Conservation (phyloP, 306 rosid genomes). For the Astragalus membranaceus region DNA sequence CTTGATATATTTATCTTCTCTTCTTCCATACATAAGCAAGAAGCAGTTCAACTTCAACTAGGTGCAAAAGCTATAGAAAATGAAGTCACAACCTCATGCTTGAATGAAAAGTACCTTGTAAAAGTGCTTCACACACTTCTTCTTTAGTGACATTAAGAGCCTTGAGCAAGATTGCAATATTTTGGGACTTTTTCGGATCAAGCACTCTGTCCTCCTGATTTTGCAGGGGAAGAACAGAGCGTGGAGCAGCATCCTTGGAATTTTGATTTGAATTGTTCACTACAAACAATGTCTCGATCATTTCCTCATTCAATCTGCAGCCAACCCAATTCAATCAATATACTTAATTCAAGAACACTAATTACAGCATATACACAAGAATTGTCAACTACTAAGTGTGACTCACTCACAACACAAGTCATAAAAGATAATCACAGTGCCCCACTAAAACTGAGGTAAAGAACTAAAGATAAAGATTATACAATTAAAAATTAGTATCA, state of each 20-base stretch:
- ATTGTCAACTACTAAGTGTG: not conserved
- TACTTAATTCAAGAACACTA: constrained; percentile 21
- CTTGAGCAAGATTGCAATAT: constrained; percentile 79
- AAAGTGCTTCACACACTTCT: constrained; percentile 83
- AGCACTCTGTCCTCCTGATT: constrained; percentile 73
- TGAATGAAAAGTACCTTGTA: constrained; percentile 54
- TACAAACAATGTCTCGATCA: constrained; percentile 77
- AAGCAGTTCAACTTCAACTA: not conserved
- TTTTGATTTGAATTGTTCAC: constrained; percentile 43
- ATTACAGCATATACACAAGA: not conserved
- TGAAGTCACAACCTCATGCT: not conserved
- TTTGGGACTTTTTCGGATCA: constrained; percentile 93
- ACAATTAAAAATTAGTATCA: not conserved
- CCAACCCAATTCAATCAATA: constrained; percentile 23
- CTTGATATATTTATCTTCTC: too few species aligned
- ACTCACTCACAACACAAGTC: not conserved
- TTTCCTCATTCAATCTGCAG: constrained; percentile 88
- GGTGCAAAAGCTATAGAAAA: not conserved
- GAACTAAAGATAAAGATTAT: not conserved
- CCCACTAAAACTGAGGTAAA: not conserved
- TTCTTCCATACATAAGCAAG: too few species aligned
- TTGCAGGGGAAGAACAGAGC: constrained; percentile 25
- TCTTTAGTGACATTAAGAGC: constrained; percentile 83
- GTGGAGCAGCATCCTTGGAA: constrained; percentile 39
- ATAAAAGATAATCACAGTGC: not conserved